These are phyloP conservation scores for Acephala macrosclerotiorum DNA, from an alignment of 2,329 filamentous ascomycete species.

Conservation along the genomic window DNA sequence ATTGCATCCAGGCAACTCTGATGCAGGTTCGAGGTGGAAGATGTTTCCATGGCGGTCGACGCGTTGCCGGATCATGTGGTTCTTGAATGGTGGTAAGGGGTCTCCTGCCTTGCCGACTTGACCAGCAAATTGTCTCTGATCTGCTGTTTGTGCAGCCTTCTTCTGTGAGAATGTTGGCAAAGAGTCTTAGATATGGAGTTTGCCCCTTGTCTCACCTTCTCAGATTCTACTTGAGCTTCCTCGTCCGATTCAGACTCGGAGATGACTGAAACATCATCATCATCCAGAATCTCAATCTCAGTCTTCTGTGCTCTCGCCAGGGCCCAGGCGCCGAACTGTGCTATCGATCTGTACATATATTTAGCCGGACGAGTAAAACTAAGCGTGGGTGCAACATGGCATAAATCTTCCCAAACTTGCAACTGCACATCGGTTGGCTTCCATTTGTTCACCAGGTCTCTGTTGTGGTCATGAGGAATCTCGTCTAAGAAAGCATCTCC, in stretches of 20 bases:
- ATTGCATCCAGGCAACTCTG: conserved; percentile 70
- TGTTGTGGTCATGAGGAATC: conserved; percentile 63
- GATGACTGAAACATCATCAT: conserved; percentile 79
- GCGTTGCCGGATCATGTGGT: conserved; percentile 91
- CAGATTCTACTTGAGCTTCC: conserved; percentile 40
- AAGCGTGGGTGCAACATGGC: conserved; percentile 90
- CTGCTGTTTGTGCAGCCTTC: conserved; percentile 23
- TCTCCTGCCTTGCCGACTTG: conserved; percentile 88
- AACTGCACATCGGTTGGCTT: conserved; percentile 90
- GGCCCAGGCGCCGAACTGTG: conserved; percentile 93
- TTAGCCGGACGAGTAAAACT: conserved; percentile 97
- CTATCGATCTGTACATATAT: conserved; percentile 91
- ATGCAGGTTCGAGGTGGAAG: conserved; percentile 68
- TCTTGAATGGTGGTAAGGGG: conserved; percentile 77
- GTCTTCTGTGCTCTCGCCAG: conserved; percentile 82
- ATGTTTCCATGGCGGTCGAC: conserved; percentile 81
- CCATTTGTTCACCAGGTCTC: conserved; percentile 65
- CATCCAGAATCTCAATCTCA: conserved; percentile 81
- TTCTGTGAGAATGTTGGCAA: conserved; percentile 13
- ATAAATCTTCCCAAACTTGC: conserved; percentile 95
- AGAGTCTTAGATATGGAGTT: background rate
- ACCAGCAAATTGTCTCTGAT: conserved; percentile 19
- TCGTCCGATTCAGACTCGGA: conserved; percentile 62
- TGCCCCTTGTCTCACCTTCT: conserved; percentile 35
- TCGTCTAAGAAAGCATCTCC: conserved; percentile 68